Conservation (phyloP, 257 asterid genomes). For the Coffea eugenioides region DNA sequence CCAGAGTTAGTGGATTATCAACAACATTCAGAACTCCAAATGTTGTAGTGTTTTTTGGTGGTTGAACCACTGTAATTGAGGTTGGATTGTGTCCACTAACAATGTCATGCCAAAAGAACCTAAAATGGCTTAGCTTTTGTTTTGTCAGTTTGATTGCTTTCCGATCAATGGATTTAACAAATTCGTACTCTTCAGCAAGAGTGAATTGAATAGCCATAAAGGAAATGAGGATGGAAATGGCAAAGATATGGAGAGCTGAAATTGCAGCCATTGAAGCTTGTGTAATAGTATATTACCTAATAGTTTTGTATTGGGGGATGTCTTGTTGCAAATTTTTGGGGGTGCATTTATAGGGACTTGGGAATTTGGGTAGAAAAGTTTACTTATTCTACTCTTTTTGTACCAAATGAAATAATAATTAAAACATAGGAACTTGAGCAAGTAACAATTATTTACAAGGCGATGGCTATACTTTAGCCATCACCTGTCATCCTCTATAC, state of each 20-base stretch:
- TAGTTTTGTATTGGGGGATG: no score
- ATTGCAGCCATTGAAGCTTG: neutral
- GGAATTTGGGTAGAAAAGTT: no score
- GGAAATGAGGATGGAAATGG: neutral
- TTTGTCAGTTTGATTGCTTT: neutral
- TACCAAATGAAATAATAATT: no score
- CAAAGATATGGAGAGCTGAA: neutral
- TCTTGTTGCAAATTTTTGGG: no score
- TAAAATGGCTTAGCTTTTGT: constrained; percentile 37
- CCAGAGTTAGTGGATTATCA: constrained; percentile 49
- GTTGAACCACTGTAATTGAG: constrained; percentile 23
- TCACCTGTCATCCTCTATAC: no score
- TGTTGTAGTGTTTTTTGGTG: neutral
- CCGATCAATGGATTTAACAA: no score
- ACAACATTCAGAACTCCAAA: constrained; percentile 47
- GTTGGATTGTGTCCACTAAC: constrained; percentile 33
- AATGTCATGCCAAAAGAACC: constrained; percentile 51
- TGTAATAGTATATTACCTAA: no score
- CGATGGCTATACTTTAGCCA: no score
- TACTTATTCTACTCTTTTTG: no score
- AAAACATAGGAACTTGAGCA: no score
- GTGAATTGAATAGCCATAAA: neutral
- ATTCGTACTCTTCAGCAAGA: neutral
- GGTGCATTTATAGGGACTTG: no score
- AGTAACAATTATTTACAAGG: no score